Conservation (phyloP, 2,329 filamentous ascomycete genomes). For the Microcera coccophila region DNA sequence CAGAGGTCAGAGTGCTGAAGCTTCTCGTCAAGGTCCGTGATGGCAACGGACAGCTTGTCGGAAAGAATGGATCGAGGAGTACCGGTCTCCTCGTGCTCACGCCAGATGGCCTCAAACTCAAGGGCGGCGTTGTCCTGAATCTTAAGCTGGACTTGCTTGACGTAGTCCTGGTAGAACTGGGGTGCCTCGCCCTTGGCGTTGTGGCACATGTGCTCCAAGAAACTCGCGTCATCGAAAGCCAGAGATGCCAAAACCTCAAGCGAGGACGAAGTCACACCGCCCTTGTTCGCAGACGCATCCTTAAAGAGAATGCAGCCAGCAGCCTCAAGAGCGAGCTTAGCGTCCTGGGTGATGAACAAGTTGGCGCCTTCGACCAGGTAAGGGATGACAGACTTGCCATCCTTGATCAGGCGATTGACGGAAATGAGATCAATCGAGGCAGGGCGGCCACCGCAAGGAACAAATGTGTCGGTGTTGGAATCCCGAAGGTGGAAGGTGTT, state of each 20-base stretch:
- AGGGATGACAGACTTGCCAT: slow-evolving; percentile 81
- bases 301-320: slow-evolving; percentile 97
- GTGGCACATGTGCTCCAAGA: slow-evolving; percentile 92
- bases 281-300: slow-evolving; percentile 97
- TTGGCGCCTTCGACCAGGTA: slow-evolving; percentile 98
- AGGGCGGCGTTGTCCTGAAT: slow-evolving; percentile 88
- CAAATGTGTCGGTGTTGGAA: slow-evolving; percentile 78
- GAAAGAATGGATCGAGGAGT: slow-evolving; percentile 79
- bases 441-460: slow-evolving; percentile 92
- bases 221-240: slow-evolving; percentile 86
- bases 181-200: slow-evolving; percentile 68
- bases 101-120: slow-evolving; percentile 98
- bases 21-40: slow-evolving; percentile 96
- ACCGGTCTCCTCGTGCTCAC: slow-evolving; percentile 81
- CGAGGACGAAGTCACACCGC: slow-evolving; percentile 94
- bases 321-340: slow-evolving; percentile 89
- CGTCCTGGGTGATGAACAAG: slow-evolving; percentile 97
- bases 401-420: slow-evolving; percentile 80
- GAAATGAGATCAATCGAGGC: slow-evolving; percentile 93
- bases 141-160: slow-evolving; percentile 83
- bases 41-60: slow-evolving; percentile 84
- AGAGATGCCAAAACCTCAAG: slow-evolving; percentile 92
- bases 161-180: slow-evolving; percentile 89
- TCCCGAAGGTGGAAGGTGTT: slow-evolving; percentile 94
- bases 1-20: slow-evolving; percentile 90